A percentile compares a stretch with the other conserved stretches of the same genome.
phyloP scores from a whole-genome alignment of 495 filamentous ascomycete genomes.

The Durotheca rogersii region DNA sequence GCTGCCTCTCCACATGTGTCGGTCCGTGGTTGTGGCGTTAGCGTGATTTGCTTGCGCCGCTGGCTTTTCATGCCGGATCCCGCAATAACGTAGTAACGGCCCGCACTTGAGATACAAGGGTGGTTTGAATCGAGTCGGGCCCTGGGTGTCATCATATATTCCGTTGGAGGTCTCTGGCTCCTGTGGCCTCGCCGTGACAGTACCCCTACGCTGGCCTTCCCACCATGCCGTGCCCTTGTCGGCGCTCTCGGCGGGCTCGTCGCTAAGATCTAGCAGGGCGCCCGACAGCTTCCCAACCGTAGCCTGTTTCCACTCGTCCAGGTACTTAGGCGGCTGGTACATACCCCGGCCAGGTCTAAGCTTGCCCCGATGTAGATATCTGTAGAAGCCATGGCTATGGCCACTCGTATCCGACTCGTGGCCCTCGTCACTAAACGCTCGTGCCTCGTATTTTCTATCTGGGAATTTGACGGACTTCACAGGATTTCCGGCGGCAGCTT shows the following conservation, averaged over 20 bases:
- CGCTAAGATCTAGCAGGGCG: constrained; percentile 48
- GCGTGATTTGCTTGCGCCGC: constrained; percentile 32
- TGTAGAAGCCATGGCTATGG: constrained; percentile 42
- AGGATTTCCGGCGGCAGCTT: constrained; percentile 4
- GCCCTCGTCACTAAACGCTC: constrained; percentile 16
- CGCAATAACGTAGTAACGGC: constrained; percentile 84
- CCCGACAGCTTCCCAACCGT: constrained; percentile 53
- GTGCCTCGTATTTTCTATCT: constrained; percentile 24
- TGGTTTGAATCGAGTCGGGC: constrained; percentile 74
- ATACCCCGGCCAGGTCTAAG: constrained; percentile 43
- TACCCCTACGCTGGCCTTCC: constrained; percentile 48
- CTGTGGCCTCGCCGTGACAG: constrained; percentile 39
- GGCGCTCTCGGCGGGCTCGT: constrained; percentile 35
- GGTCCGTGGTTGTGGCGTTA: constrained; percentile 47
- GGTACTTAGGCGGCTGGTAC: constrained; percentile 47
- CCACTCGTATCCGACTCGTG: constrained; percentile 28
- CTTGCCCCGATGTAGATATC: constrained; percentile 48
- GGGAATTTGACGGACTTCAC: constrained; percentile 37
- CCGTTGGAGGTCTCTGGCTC: constrained; percentile 50
- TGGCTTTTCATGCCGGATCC: constrained; percentile 61
- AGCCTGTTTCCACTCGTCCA: constrained; percentile 62
- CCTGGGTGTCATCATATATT: constrained; percentile 53
- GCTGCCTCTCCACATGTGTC: constrained; percentile 88
- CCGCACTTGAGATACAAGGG: constrained; percentile 84
- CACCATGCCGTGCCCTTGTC: constrained; percentile 55